Evolutionary conservation across 169 alveolate species (phyloP).

Genomic region (Cardiosporidium cionae): DNA sequence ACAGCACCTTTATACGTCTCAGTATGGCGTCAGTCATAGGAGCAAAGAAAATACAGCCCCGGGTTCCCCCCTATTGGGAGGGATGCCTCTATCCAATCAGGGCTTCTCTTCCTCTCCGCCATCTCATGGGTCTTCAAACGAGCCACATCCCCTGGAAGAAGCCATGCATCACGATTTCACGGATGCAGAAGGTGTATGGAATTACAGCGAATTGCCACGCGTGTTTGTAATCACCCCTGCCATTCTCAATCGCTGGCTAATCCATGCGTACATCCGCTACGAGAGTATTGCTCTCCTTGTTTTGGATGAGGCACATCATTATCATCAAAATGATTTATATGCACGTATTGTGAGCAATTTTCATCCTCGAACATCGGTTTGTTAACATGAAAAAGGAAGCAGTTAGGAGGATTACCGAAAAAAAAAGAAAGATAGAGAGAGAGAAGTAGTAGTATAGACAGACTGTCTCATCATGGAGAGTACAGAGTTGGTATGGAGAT

Average conservation of each 20-base stretch:
- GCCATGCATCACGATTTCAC: neutral
- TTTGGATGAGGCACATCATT: neutral
- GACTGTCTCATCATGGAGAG: too few species aligned
- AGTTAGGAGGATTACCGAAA: too few species aligned
- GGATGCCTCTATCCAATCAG: too few species aligned
- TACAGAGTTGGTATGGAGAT: neutral
- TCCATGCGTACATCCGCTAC: neutral
- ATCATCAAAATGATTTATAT: neutral
- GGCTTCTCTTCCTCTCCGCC: too few species aligned
- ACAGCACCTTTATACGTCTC: neutral
- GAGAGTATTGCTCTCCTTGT: neutral
- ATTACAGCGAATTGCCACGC: neutral
- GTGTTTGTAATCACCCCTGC: neutral
- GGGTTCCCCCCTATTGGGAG: neutral
- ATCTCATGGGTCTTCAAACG: too few species aligned
- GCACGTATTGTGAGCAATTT: neutral
- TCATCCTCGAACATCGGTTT: neutral
- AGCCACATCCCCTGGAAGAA: neutral
- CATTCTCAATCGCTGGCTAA: neutral
- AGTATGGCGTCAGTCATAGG: neutral
- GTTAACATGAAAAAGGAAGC: too few species aligned
- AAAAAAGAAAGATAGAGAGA: too few species aligned
- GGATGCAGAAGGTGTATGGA: neutral
- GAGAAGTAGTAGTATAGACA: too few species aligned
- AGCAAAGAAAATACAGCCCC: neutral